These are phyloP conservation scores for Plasmodium gonderi DNA, from an alignment of 169 alveolate species.

Conservation along the genomic window DNA sequence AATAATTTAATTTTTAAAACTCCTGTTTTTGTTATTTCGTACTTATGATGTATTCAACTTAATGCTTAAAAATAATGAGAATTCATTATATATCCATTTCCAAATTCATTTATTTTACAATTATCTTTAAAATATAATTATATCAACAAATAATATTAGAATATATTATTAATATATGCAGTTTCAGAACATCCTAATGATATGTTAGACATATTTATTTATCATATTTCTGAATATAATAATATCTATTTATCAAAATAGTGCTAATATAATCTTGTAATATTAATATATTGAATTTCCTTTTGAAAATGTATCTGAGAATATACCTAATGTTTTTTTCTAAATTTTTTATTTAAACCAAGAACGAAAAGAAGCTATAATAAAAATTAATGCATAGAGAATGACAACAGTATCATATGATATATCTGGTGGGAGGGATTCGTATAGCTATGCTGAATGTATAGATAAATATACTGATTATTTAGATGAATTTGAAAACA, in stretches of 20 bases:
- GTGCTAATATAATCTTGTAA: neutral
- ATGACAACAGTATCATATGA: no score
- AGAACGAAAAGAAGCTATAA: neutral
- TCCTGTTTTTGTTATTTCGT: neutral
- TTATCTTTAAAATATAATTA: neutral
- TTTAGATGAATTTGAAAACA: no score
- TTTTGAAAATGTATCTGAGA: neutral
- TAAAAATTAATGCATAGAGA: neutral
- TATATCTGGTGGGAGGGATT: no score
- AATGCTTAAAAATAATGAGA: neutral
- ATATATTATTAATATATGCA: neutral
- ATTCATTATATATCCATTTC: neutral
- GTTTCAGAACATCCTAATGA: neutral
- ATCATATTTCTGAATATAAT: neutral
- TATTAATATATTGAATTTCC: neutral
- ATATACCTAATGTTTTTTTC: neutral
- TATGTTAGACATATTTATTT: neutral
- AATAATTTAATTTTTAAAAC: neutral
- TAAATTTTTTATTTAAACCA: neutral
- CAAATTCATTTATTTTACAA: neutral
- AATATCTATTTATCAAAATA: no score
- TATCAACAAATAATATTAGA: neutral
- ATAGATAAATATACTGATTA: no score
- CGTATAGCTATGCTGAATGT: no score
- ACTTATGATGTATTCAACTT: neutral